Evolutionary conservation across 441 rosid species (phyloP), one percentile per base, ranked within the genome.

Genomic region (Erodium texanum): DNA sequence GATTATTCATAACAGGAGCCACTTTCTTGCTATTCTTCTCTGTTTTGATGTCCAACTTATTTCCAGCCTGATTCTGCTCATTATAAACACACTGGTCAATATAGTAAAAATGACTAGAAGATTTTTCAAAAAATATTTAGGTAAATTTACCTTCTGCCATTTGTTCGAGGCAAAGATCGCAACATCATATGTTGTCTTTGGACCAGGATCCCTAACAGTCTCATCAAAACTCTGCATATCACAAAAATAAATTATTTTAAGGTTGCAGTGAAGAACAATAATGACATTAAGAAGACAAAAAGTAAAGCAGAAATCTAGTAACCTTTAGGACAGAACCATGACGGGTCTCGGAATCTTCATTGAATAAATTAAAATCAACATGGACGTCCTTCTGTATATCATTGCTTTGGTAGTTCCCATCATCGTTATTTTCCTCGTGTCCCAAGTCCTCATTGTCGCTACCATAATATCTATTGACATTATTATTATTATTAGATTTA

Each of bases 181-280:
- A 74, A 88, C 96, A 66, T 91, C 96, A 76, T 79, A 85, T 43
- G 99, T 80, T 71, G 89, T 87, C 83, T 87, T 89, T 14, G 84
- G 81, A 73, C 83, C 87, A 56, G 82, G 70, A 48, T 80, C 85
- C 67, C 65, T 77, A 70, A 69, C 77, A 75, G 68, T 74, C 70
- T 80, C 87, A 32, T 80, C 87, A 36, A 76, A 75, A 73, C 72
- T 84, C 96, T 88, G 85, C n/a, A 72, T 67, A 68, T 19, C 73
- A 70, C 23, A 1, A 62, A 19, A 62, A 76, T n/a, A 18, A 45
- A 43, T 75, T 14, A 43, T 59, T 36, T 66, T 18, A 41, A 58
- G 36, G 61, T 65, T 11, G 29, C 36, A 9, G 65, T 68, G 61
- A 43, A 66, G 64, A 69, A 45, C 59, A 58, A 16, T 66, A 58